Evolutionary conservation across 139 green algal species (phyloP), one percentile per base, ranked within the genome.

Genomic region (Zygnema circumcarinatum): DNA sequence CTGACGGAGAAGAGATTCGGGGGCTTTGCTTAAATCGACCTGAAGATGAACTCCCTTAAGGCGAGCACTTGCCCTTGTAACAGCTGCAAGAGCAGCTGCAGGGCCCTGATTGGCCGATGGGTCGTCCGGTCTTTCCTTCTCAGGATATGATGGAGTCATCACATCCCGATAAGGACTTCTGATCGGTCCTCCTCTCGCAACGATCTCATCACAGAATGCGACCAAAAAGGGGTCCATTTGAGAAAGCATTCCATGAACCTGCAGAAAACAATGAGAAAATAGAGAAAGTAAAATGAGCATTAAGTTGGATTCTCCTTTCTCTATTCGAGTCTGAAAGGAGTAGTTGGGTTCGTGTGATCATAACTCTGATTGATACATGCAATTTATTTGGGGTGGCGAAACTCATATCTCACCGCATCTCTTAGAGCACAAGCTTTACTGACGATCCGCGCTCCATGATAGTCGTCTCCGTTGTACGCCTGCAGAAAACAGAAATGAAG

Each of bases 241-340:
- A 2, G 83, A 88, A 7, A 89, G 74, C 83, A 89, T 89, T n/a
- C 82, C 35, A 11, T 88, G 35, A 2, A 88, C 82, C 82, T 88
- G 82, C 41, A 38, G 38, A 16, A 2, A 39, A 78, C 7, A 53
- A 39, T 36, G 69, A 42, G 11, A 78, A 78, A 42, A 41, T 42
- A 3, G 7, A 39, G 35, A 78, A 39, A 39, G 11, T 29, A 42
- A 39, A 39, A 41, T 3, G 35, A 16, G 35, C 16, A 78, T 42
- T 78, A 11, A 41, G n/a, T n/a, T n/a, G n/a, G n/a, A n/a, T n/a
- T n/a, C 29, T 29, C 29, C 56, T 35, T 35, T 72, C 29, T 72
- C 56, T 72, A 35, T 29, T 29, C 56, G 56, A 29, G 29, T 29
- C 29, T 72, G 29, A 72, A 35, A 35, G 29, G 29, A 72, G 56